Evolutionary conservation across 768 basidiomycete genomes (phyloP).

Genomic region (Dacryopinax primogenitus): DNA sequence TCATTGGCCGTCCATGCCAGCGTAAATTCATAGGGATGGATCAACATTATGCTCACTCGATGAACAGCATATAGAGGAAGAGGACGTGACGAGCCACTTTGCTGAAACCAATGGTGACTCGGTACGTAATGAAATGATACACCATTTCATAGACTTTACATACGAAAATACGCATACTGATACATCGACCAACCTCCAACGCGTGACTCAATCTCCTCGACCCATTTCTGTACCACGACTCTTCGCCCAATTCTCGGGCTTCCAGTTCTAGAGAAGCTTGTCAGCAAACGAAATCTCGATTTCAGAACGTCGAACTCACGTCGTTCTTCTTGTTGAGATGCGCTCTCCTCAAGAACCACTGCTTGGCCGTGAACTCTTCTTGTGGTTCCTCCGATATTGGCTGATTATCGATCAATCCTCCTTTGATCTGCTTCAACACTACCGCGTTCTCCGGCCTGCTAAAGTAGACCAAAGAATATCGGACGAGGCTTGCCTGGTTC

Average conservation of each 20-base stretch:
- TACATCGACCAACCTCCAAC: not conserved
- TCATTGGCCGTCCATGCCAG: too few species aligned
- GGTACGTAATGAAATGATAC: too few species aligned
- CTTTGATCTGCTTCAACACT: constrained; percentile 36
- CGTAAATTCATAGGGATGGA: too few species aligned
- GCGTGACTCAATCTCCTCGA: not conserved
- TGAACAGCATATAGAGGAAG: too few species aligned
- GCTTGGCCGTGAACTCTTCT: not conserved
- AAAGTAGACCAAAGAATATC: constrained; percentile 61
- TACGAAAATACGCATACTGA: not conserved
- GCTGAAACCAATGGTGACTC: too few species aligned
- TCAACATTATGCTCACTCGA: too few species aligned
- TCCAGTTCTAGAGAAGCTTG: not conserved
- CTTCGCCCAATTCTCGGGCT: not conserved
- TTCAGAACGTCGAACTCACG: not conserved
- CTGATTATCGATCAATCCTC: not conserved
- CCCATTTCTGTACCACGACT: not conserved
- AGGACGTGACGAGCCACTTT: too few species aligned
- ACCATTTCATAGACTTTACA: too few species aligned
- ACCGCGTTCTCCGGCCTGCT: constrained; percentile 46
- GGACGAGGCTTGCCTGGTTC: constrained; percentile 37
- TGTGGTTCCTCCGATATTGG: not conserved
- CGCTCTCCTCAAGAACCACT: constrained; percentile 6
- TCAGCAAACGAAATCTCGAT: not conserved
- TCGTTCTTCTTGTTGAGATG: not conserved